Percentiles rank a stretch among this genome's conserved stretches.
Conservation (phyloP, 2,329 filamentous ascomycete species). For the Myriosclerotinia duriaeana region DNA sequence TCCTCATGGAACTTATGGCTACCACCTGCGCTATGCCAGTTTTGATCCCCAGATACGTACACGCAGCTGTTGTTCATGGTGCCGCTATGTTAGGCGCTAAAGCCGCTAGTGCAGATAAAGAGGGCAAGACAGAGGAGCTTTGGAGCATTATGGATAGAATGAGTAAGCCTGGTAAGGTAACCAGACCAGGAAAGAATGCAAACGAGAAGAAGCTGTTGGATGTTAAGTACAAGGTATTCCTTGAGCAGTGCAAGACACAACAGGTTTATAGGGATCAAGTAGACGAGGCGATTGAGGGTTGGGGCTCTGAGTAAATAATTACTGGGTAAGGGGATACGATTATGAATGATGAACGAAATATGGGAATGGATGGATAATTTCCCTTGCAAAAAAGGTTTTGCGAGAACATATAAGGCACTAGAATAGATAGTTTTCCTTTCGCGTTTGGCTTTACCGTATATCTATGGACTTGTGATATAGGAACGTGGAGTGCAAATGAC, state of each 20-base stretch:
- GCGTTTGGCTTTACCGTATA: too few species aligned
- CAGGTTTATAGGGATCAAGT: conserved; percentile 77
- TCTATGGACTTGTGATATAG: background rate
- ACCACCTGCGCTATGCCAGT: conserved; percentile 91
- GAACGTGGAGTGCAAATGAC: too few species aligned
- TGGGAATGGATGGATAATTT: background rate
- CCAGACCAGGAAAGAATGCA: conserved; percentile 69
- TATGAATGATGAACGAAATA: conserved; percentile 11
- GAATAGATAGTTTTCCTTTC: background rate
- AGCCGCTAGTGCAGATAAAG: conserved; percentile 78
- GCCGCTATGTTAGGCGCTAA: conserved; percentile 98
- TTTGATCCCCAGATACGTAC: conserved; percentile 87
- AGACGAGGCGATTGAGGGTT: conserved; percentile 57
- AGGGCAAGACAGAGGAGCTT: conserved; percentile 78
- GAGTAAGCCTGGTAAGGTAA: conserved; percentile 87
- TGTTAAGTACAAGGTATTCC: conserved; percentile 92
- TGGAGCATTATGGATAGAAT: conserved; percentile 98
- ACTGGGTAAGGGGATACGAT: background rate
- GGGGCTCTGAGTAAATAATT: conserved; percentile 36
- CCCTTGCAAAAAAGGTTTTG: background rate
- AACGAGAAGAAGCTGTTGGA: conserved; percentile 77
- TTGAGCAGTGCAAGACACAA: conserved; percentile 87
- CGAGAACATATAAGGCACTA: background rate
- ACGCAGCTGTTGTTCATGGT: conserved; percentile 95
- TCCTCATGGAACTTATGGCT: conserved; percentile 88